Evolutionary conservation across 2,329 filamentous ascomycete genomes (phyloP).

Genomic region (Colletotrichum endophyticum): DNA sequence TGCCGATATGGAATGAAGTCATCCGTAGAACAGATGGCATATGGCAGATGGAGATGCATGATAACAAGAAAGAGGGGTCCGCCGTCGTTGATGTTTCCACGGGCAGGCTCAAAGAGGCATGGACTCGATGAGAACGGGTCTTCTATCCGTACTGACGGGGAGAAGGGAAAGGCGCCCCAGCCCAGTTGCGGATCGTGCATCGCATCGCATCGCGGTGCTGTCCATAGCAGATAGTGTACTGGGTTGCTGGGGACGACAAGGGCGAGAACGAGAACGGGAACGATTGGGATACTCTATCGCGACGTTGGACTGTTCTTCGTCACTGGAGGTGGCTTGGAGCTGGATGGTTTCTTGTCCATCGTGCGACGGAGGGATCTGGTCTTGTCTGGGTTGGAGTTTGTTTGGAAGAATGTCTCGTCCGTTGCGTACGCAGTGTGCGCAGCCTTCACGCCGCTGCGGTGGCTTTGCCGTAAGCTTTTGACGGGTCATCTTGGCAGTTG

Average conservation of each 20-base stretch:
- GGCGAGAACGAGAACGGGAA: neutral
- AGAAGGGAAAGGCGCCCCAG: neutral
- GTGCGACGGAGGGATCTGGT: neutral
- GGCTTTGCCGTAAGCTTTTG: slow-evolving; percentile 5
- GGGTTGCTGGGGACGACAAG: neutral
- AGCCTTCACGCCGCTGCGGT: neutral
- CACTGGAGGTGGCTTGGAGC: slow-evolving; percentile 13
- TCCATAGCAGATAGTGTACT: neutral
- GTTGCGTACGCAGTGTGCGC: slow-evolving; percentile 1
- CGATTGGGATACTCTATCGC: neutral
- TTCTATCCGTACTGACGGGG: neutral
- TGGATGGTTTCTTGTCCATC: neutral
- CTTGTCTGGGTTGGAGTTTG: neutral
- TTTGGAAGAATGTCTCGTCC: neutral
- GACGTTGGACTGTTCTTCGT: neutral
- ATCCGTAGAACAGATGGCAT: neutral
- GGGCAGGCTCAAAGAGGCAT: neutral
- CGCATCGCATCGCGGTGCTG: neutral
- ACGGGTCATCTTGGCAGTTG: neutral
- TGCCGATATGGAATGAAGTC: neutral
- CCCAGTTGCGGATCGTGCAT: neutral
- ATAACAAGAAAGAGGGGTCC: slow-evolving; percentile 2
- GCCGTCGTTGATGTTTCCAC: neutral
- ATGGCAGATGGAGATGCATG: neutral
- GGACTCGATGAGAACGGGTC: neutral